phyloP scores from a whole-genome alignment of 495 filamentous ascomycete genomes.

The Clohesyomyces aquaticus region DNA sequence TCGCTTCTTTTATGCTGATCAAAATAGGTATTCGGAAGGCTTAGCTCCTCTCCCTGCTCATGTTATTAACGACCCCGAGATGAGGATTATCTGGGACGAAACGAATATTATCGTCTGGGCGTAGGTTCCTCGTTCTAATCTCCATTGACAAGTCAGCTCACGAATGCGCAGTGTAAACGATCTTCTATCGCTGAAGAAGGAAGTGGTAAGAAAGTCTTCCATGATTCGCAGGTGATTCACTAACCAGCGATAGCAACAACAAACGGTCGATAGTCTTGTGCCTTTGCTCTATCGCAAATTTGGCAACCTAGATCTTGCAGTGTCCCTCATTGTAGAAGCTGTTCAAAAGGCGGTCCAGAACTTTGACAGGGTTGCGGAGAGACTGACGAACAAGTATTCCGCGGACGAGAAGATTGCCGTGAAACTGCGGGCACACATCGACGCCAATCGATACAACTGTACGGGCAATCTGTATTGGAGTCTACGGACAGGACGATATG shows the following conservation, averaged over 20 bases:
- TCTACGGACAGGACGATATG: constrained; percentile 20
- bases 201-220: constrained; percentile 31
- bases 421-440: constrained; percentile 23
- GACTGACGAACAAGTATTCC: constrained; percentile 26
- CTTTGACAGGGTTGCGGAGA: constrained; percentile 26
- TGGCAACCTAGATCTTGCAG: constrained; percentile 10
- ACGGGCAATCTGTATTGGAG: constrained; percentile 42
- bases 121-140: constrained; percentile 1
- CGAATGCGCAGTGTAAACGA: constrained; percentile 40
- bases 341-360: constrained; percentile 27
- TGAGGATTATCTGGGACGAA: constrained; percentile 42
- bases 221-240: no score
- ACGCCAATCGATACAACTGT: constrained; percentile 39
- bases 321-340: constrained; percentile 20
- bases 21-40: constrained; percentile 6
- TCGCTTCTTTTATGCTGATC: not conserved
- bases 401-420: constrained; percentile 3
- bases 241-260: constrained; percentile 12
- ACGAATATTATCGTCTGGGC: constrained; percentile 38
- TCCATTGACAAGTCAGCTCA: not conserved
- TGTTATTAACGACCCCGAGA: constrained; percentile 35
- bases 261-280: constrained; percentile 24
- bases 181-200: constrained; percentile 46
- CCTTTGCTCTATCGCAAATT: constrained; percentile 34
- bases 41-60: constrained; percentile 8